These are phyloP conservation scores for Boechera retrofracta DNA, from an alignment of 345 rosid genomes.

Conservation along the genomic window DNA sequence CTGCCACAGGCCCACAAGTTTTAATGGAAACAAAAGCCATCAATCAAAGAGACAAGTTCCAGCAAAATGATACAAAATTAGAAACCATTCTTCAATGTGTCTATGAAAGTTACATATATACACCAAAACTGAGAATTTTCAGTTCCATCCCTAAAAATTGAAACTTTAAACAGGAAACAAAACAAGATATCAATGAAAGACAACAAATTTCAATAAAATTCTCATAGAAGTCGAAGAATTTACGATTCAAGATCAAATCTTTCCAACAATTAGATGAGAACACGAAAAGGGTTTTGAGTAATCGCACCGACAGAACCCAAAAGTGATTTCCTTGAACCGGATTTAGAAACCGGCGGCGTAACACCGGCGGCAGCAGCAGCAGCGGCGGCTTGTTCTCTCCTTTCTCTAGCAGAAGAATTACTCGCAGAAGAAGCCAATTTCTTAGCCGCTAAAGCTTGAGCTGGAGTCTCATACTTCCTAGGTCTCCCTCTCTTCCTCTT, in stretches of 20 bases:
- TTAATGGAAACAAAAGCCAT: too few species aligned
- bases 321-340: constrained; percentile 51
- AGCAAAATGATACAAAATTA: too few species aligned
- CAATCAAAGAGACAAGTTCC: too few species aligned
- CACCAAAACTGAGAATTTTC: too few species aligned
- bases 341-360: constrained; percentile 33
- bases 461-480: constrained; percentile 94
- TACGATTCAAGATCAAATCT: constrained; percentile 10
- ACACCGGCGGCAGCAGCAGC: constrained; percentile 33
- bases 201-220: background rate
- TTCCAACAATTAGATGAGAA: constrained; percentile 1
- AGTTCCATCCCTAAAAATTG: background rate
- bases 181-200: constrained; percentile 5
- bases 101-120: too few species aligned
- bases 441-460: constrained; percentile 90
- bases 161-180: background rate
- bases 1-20: too few species aligned
- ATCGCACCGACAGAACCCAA: constrained; percentile 51
- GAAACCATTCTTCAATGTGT: too few species aligned
- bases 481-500: constrained; percentile 93
- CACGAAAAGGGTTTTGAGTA: constrained; percentile 33
- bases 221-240: background rate
- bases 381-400: constrained; percentile 52
- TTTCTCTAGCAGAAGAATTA: constrained; percentile 51
- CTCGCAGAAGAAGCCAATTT: constrained; percentile 63